Conservation (phyloP, 2,329 filamentous ascomycete species). For the Pseudofabraea citricarpa region DNA sequence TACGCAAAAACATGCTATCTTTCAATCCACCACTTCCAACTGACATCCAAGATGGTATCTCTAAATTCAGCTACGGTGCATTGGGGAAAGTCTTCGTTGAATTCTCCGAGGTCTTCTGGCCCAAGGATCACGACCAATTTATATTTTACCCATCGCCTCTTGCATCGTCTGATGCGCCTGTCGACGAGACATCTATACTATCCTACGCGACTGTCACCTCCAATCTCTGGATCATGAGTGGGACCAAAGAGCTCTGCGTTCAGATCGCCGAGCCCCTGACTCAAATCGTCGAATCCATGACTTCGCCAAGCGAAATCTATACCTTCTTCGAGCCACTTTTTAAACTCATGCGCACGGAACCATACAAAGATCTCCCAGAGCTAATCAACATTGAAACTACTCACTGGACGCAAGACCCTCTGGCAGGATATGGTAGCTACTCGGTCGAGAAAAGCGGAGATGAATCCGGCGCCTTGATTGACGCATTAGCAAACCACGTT, state of each 20-base stretch:
- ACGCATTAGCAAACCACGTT: conserved; percentile 32
- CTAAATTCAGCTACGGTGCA: conserved; percentile 35
- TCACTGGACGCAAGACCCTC: conserved; percentile 37
- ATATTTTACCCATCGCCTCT: conserved; percentile 37
- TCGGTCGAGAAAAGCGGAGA: conserved; percentile 40
- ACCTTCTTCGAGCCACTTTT: conserved; percentile 39
- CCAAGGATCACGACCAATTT: conserved; percentile 40
- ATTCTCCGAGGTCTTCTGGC: conserved; percentile 38
- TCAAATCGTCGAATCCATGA: conserved; percentile 38
- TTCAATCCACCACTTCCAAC: conserved; percentile 33
- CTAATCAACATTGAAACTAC: conserved; percentile 36
- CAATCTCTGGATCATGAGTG: conserved; percentile 39
- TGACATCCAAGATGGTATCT: conserved; percentile 31
- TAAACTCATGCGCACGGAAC: conserved; percentile 37
- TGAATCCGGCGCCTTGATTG: conserved; percentile 31
- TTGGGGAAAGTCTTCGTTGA: conserved; percentile 39
- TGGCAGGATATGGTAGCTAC: conserved; percentile 37
- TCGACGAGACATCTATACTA: conserved; percentile 32
- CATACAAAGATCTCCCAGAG: conserved; percentile 35
- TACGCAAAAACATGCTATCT: conserved; percentile 33
- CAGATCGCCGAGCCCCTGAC: conserved; percentile 39
- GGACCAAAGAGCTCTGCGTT: conserved; percentile 35
- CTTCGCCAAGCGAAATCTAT: conserved; percentile 30
- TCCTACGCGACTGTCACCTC: conserved; percentile 38
- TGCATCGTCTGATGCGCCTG: conserved; percentile 20